These are phyloP conservation scores for Fusarium keratoplasticum DNA, from an alignment of 2,329 filamentous ascomycete species.

Conservation along the genomic window DNA sequence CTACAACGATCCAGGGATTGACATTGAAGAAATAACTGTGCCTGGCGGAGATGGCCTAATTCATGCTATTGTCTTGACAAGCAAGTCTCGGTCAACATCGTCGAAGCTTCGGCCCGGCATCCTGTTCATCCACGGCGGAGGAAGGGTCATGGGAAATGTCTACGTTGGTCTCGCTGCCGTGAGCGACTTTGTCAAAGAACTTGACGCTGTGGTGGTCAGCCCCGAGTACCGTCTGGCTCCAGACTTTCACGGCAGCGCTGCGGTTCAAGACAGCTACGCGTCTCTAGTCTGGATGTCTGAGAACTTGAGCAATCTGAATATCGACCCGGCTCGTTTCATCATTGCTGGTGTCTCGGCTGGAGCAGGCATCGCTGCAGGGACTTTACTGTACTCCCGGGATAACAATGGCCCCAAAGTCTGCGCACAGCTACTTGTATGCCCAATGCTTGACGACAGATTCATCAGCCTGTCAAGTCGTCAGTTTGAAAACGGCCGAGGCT, in stretches of 20 bases:
- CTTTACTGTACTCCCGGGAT: constrained; percentile 5
- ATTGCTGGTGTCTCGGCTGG: constrained; percentile 19
- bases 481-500: constrained; percentile 12
- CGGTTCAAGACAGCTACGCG: constrained; percentile 14
- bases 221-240: constrained; percentile 16
- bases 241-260: background rate
- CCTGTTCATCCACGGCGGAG: constrained; percentile 17
- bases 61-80: background rate
- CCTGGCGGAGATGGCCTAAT: background rate
- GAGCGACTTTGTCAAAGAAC: constrained; percentile 3
- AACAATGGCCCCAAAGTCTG: background rate
- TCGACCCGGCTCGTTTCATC: constrained; percentile 11
- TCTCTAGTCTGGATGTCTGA: constrained; percentile 6
- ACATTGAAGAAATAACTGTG: background rate
- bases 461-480: constrained; percentile 8
- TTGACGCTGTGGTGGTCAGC: constrained; percentile 11
- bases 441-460: constrained; percentile 26
- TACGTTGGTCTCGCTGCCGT: constrained; percentile 6
- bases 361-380: constrained; percentile 13
- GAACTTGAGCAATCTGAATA: background rate
- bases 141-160: constrained; percentile 13
- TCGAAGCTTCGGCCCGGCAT: background rate
- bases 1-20: constrained; percentile 1
- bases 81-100: background rate
- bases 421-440: constrained; percentile 21